Percentiles rank a stretch among this genome's conserved stretches.
Conservation (phyloP, 1,284 basidiomycete species). For the Schizophyllum amplum region DNA sequence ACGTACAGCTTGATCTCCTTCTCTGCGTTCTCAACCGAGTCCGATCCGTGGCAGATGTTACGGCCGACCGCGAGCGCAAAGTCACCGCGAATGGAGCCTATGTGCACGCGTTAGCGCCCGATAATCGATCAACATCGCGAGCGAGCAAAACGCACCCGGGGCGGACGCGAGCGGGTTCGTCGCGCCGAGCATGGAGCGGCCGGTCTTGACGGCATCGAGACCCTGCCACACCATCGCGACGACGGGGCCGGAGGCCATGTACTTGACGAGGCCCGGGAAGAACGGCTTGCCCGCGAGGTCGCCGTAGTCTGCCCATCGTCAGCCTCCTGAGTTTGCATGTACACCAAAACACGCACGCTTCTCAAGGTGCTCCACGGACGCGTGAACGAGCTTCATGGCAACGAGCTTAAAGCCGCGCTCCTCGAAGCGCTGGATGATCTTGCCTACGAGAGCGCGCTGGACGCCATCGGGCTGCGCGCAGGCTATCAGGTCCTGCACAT, state of each 20-base stretch:
- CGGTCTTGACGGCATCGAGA: constrained; percentile 94
- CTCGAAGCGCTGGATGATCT: constrained; percentile 92
- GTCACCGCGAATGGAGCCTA: constrained; percentile 91
- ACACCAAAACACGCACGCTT: constrained; percentile 44
- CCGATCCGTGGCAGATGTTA: constrained; percentile 93
- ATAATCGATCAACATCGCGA: constrained; percentile 7
- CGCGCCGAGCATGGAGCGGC: constrained; percentile 91
- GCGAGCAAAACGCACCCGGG: constrained; percentile 47
- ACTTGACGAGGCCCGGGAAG: constrained; percentile 90
- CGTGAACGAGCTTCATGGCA: constrained; percentile 81
- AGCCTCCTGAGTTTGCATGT: not conserved
- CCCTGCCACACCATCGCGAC: constrained; percentile 97
- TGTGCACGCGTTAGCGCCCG: constrained; percentile 8
- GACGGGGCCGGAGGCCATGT: constrained; percentile 95
- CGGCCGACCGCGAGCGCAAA: constrained; percentile 89
- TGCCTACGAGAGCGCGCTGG: constrained; percentile 90
- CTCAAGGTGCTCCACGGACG: constrained; percentile 79
- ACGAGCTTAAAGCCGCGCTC: constrained; percentile 92
- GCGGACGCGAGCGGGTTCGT: constrained; percentile 93
- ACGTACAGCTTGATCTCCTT: constrained; percentile 87
- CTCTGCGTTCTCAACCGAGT: constrained; percentile 84
- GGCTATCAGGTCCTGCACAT: not conserved
- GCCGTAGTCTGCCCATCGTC: constrained; percentile 65
- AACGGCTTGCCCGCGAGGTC: constrained; percentile 89
- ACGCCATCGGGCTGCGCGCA: constrained; percentile 85